phyloP scores from a whole-genome alignment of 331 rosid genomes.

The Malus hybrid region DNA sequence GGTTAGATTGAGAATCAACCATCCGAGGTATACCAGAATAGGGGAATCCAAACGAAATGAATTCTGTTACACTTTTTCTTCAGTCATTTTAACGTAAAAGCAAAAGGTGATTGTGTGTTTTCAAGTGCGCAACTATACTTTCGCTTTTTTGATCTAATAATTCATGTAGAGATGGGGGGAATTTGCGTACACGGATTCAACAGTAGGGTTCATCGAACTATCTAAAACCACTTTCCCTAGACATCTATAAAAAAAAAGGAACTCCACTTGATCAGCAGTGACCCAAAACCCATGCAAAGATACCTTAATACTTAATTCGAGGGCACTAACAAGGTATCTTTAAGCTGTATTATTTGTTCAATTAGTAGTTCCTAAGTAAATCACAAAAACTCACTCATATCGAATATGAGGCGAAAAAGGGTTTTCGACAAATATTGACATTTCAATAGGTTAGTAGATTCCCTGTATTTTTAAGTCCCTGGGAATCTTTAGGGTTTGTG shows the following conservation, averaged over 20 bases:
- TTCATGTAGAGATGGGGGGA: neutral
- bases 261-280: neutral
- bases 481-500: neutral
- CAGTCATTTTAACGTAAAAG: constrained; percentile 1
- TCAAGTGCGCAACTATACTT: constrained; percentile 4
- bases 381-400: neutral
- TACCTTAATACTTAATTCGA: constrained; percentile 1
- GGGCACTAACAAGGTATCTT: neutral
- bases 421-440: neutral
- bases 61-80: neutral
- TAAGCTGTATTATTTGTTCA: neutral
- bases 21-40: neutral
- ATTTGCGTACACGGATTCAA: constrained; percentile 3
- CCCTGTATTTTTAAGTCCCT: neutral
- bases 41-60: neutral
- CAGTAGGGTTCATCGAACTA: neutral
- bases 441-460: neutral
- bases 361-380: neutral
- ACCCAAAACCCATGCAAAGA: constrained; percentile 4
- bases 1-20: neutral
- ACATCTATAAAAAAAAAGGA: neutral
- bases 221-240: neutral
- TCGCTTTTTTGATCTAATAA: neutral
- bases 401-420: neutral
- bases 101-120: neutral